Conservation (phyloP, 2,329 filamentous ascomycete species). For the Ceratocystiopsis minuta region DNA sequence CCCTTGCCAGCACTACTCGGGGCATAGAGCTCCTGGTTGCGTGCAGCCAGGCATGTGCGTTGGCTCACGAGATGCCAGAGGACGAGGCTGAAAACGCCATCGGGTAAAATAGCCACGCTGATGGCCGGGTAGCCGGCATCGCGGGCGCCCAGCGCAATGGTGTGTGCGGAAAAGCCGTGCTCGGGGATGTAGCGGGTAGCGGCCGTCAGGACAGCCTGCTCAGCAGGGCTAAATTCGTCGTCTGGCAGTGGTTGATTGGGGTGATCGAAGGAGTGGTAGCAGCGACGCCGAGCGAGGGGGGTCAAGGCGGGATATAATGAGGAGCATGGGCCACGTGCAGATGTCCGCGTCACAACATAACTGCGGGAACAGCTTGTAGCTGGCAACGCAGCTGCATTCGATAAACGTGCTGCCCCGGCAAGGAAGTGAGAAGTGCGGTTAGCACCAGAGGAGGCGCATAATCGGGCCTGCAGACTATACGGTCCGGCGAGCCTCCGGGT, state of each 20-base stretch:
- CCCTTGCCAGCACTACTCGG: constrained; percentile 12
- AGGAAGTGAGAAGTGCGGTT: no score
- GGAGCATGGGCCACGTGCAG: no score
- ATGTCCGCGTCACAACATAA: no score
- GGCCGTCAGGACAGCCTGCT: constrained; percentile 64
- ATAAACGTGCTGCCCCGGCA: no score
- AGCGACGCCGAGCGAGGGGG: constrained; percentile 11
- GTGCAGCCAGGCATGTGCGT: constrained; percentile 37
- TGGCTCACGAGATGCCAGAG: constrained; percentile 56
- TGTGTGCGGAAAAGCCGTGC: constrained; percentile 61
- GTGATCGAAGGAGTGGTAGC: constrained; percentile 62
- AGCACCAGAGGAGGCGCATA: no score
- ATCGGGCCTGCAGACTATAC: no score
- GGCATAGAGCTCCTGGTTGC: constrained; percentile 21
- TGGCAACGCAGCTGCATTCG: no score
- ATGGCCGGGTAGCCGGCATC: constrained; percentile 79
- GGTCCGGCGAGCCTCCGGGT: no score
- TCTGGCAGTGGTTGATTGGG: constrained; percentile 44
- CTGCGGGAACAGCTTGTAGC: no score
- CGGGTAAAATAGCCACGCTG: constrained; percentile 63
- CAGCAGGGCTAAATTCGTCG: constrained; percentile 45
- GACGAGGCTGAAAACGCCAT: constrained; percentile 67
- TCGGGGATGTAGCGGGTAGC: constrained; percentile 61
- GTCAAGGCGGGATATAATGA: neutral
- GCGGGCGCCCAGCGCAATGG: constrained; percentile 60